Evolutionary conservation across 148 eudicot species (phyloP), one percentile per base, ranked within the genome.

Genomic region (Chenopodium berlandieri): DNA sequence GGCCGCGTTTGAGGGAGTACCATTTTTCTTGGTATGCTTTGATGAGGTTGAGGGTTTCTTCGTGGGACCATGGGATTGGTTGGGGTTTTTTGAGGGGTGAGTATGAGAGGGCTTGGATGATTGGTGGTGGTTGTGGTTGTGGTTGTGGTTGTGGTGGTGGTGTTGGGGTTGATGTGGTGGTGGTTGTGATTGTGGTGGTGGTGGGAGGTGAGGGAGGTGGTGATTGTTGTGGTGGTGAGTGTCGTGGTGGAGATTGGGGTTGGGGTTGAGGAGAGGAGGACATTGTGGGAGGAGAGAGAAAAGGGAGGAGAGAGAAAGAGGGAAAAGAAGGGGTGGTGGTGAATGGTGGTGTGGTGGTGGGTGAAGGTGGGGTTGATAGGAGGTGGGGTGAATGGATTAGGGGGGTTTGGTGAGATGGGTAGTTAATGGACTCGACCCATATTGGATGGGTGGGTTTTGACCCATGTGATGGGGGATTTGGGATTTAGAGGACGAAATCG

Each of bases 1-100:
- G 94, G 10, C 97, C 91, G 20, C 85, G 82, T 47, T 90, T 90
- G 82, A 90, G 85, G 20, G 97, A 89, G 86, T 91, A 92, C 97
- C 94, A 91, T 31, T 90, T 90, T 4, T 91, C 90, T 71, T 90
- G 95, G 84, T 94, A 94, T 37, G 98, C 86, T 77, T 82, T 83
- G 88, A 94, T 94, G 19, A 94, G 88, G 78, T 87, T 87, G 34
- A 88, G 74, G 20, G 98, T 94, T 79, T 94, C 98, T 74, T 88
- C 88, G 80, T 89, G 91, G 17, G 92, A 80, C 97, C 97, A 94
- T 0, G 90, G 89, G 9, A 86, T 76, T 9, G 91, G 86, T 27
- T 70, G 89, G 44, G 87, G 72, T 63, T 87, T 87, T 71, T 85
- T 89, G 52, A 85, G 79, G 4, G 85, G 88, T 73, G 62, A 78